phyloP scores from a whole-genome alignment of 176 grass and related monocot genomes.

The Neostapfia colusana region DNA sequence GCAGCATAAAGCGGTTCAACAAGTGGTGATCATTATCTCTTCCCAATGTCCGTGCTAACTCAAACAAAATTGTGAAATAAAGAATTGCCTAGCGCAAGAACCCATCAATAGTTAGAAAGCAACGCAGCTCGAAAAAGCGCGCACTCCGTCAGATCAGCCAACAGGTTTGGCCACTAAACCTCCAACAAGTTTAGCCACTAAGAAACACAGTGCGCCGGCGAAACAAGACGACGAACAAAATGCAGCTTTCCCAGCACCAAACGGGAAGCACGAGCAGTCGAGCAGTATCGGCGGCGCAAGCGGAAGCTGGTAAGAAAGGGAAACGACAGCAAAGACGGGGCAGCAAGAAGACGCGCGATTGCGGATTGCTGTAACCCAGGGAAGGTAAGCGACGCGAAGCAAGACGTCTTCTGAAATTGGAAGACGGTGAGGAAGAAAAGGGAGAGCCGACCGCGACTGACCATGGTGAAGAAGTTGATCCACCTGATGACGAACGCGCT shows the following conservation, averaged over 20 bases:
- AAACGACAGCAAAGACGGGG: background rate
- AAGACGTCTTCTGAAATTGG: background rate
- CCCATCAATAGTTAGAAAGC: constrained; percentile 3
- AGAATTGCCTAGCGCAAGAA: background rate
- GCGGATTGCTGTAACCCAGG: background rate
- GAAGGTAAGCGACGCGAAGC: background rate
- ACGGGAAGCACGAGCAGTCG: background rate
- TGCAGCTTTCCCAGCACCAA: background rate
- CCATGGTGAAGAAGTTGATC: constrained; percentile 99
- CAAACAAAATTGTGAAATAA: background rate
- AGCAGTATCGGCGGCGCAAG: background rate
- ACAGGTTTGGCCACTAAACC: background rate
- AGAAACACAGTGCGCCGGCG: background rate
- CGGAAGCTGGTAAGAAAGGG: background rate
- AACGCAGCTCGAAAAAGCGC: background rate
- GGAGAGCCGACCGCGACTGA: constrained; percentile 23
- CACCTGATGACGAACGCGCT: constrained; percentile 92
- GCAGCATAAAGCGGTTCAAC: background rate
- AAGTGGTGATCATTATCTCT: background rate
- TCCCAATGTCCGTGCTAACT: background rate
- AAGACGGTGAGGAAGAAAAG: background rate
- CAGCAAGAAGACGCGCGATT: background rate
- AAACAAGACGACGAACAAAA: background rate
- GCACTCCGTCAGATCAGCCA: background rate
- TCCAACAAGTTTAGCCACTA: background rate